Base-by-base conservation (phyloP, 345 rosid genomes). In the Pistacia integerrima region DNA sequence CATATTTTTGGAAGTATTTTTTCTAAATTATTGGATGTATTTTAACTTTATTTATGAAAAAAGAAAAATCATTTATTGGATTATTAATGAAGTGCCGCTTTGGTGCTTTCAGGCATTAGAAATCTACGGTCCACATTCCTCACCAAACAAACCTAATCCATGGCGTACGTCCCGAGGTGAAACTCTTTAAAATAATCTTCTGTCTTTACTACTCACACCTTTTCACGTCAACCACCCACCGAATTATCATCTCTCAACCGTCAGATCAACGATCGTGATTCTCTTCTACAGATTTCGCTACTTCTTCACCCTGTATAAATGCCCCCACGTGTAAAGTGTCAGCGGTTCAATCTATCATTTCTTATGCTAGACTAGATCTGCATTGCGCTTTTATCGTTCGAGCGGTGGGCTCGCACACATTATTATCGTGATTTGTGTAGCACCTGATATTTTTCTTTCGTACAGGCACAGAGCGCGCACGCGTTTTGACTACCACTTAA, bases 71-170 rank as follows among this genome's bases (percentile, higher is more conserved):
- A 25, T 25, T 25, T 25, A 25, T 25, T 25, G 25, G 25, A 25
- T 25, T 25, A 25, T 25, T 25, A 25, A 25, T 25, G 54, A 65
- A n/a, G 33, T 11, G 33, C 52, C 33, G 0, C 35, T n/a, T 67
- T 48, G 1, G 71, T 20, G 57, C 10, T 54, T 69, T 35, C 25
- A 3, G 59, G 10, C 49, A 13, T 46, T 0, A 9, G 25, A 55
- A 9, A 72, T 72, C 52, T 11, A 7, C 66, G 52, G 16, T 11
- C 56, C 5, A 59, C 56, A 44, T 11, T 72, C 18, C 41, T 55
- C 11, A 59, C 74, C 65, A 71, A 71, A 41, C 54, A 1, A 58
- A 71, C 64, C 38, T 20, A 71, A 51, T 28, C 72, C 22, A 2
- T 51, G 25, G 4, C 72, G 72, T 28, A 52, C 3, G 51, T 68